Evolutionary conservation across 139 green algal species (phyloP), one percentile per base, ranked within the genome.

Genomic region (Chlamydomonas sp.): DNA sequence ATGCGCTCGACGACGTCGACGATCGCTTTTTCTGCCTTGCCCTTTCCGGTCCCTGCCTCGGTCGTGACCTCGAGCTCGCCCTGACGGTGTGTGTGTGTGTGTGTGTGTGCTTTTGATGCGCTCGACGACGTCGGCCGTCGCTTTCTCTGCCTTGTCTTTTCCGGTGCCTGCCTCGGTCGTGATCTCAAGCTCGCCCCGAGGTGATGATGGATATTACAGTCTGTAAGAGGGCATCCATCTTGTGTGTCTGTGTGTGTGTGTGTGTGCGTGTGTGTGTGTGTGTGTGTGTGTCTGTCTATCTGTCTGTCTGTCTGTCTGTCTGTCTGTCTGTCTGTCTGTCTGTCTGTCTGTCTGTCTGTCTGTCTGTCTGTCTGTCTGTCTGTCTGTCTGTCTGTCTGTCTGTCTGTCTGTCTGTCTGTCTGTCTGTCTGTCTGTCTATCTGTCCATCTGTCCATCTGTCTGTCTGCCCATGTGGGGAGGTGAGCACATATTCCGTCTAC

Each of bases 31-130:
- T 76, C 79, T 31, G 82, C 83, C 59, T 69, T 71, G 67, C 82
- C 85, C 73, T 86, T 87, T 33, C 86, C 86, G 20, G 87, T 95
- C 36, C 92, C 83, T 26, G 84, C 83, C 76, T 90, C 71, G 10
- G 85, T 96, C 1, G 83, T 92, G 26, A 97, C 86, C 79, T 94
- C 79, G 57, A 97, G 73, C 78, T 96, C 84, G 13, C 91, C 94
- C 80, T 93, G 81, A 0, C n/a, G n/a, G n/a, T n/a, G n/a, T n/a
- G n/a, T n/a, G n/a, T 63, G 54, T 50, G 47, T 22, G 10, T 57
- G 29, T 72, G 13, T 48, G 38, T 31, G 36, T 29, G 35, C 13
- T 48, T n/a, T n/a, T n/a, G 62, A 90, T 65, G 8, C 70, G 65
- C 57, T 89, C 75, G 28, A 88, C 84, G 20, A 89, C 69, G 73